Percentiles rank a stretch among this genome's conserved stretches.
Conservation (phyloP, 2,329 filamentous ascomycete genomes). For the Penicillium sp. region DNA sequence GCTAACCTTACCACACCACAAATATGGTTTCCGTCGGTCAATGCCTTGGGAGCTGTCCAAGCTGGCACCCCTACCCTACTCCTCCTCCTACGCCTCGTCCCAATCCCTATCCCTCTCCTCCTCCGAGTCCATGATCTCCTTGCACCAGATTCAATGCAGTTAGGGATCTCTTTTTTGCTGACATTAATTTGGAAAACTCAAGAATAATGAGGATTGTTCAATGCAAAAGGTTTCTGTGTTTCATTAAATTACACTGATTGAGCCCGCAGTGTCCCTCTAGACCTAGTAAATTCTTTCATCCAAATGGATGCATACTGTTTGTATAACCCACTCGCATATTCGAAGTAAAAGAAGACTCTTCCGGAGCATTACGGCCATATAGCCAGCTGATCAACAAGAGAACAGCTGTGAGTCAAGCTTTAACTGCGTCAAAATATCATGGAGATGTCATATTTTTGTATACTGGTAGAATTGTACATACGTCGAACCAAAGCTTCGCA, state of each 20-base stretch:
- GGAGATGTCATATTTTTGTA: not conserved
- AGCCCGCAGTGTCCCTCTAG: no score
- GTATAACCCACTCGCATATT: no score
- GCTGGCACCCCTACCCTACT: conserved; percentile 1
- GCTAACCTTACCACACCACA: not conserved
- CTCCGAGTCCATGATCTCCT: not conserved
- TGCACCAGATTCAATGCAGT: not conserved
- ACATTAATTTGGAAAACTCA: not conserved
- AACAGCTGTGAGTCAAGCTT: not conserved
- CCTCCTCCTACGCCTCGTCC: not conserved
- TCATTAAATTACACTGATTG: not conserved
- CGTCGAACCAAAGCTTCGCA: not conserved
- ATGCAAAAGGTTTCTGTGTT: not conserved
- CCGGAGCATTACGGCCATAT: not conserved
- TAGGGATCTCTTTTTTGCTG: not conserved
- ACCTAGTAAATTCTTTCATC: no score
- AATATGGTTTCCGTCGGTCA: not conserved
- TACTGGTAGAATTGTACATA: not conserved
- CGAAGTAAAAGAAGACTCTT: not conserved
- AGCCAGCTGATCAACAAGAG: not conserved
- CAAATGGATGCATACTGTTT: no score
- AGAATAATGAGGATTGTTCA: not conserved
- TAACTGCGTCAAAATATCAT: not conserved
- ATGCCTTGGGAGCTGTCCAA: not conserved
- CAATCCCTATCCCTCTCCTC: not conserved